Evolutionary conservation across 2,329 filamentous ascomycete genomes (phyloP), one percentile per base, ranked within the genome.

Genomic region (Rutstroemia sp.): DNA sequence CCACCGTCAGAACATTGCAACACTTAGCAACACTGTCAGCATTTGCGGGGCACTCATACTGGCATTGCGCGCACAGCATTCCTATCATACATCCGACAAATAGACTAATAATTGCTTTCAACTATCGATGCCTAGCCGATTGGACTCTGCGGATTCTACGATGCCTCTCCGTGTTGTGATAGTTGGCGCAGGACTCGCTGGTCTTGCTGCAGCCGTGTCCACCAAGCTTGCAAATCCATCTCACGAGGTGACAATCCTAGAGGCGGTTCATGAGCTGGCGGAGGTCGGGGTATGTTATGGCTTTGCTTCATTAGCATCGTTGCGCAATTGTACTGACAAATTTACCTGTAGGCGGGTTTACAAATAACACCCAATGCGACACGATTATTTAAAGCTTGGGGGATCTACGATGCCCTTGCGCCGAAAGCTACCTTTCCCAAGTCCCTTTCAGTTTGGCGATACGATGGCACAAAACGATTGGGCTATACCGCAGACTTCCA

Each of bases 401-500:
- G 62, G 6, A 62, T 69, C 21, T 63, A 63, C 39, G 59, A 63
- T 16, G n/a, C 18, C 21, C 56, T 67, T 14, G 57, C 57, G 2
- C 47, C 54, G 2, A 58, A 54, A 42, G 63, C 78, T 5, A 64
- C 66, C 3, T 63, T 61, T 47, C 82, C 82, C 0, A 73, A 69
- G 0, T 71, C 71, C 1, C 68, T 84, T 0, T 72, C 74, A 2
- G 76, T 85, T 5, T 75, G 77, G 56, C 72, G 79, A 19, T 86
- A 81, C 65, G 72, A 76, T 5, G 77, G 79, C 3, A 66, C 66
- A 1, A 65, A 66, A 49, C n/a, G 65, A 1, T 73, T 46, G 68
- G 61, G 65, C 16, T 51, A 58, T 39, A 59, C 61, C 18, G 57
- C 60, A 1, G 48, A 61, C 10, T 68, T 69, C 49, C 63, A 67